Evolutionary conservation across 2,329 filamentous ascomycete species (phyloP).

Genomic region (Sporothrix protearum): DNA sequence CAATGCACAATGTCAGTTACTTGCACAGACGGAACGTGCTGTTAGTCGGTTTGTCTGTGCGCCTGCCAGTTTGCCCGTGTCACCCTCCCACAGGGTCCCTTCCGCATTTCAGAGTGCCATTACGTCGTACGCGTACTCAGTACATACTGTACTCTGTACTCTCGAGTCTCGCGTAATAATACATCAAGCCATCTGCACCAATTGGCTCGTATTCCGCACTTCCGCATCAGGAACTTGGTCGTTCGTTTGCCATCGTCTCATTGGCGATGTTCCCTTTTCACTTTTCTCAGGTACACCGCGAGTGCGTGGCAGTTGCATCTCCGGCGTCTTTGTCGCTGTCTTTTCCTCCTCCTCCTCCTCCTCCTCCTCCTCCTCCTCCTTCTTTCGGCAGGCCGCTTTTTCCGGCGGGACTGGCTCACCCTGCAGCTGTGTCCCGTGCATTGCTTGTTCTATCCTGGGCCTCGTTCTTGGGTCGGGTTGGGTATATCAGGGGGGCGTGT

Average conservation of each 20-base stretch:
- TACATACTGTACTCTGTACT: no score
- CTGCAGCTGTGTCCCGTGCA: background rate
- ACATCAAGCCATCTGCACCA: background rate
- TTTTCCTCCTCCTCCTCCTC: background rate
- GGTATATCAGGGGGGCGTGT: no score
- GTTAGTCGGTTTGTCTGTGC: background rate
- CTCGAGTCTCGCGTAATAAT: background rate
- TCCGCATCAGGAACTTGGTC: background rate
- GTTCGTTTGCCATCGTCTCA: no score
- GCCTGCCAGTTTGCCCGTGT: constrained; percentile 2
- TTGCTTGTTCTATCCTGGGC: background rate
- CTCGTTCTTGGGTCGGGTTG: background rate
- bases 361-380: no score
- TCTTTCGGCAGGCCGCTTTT: background rate
- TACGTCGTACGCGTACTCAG: no score
- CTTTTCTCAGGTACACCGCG: background rate
- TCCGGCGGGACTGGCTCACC: background rate
- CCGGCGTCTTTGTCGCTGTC: background rate
- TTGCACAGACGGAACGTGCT: no score
- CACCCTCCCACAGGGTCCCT: background rate
- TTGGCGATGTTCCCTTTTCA: no score
- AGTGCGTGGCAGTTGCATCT: background rate
- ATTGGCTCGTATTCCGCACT: background rate
- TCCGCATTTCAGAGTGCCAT: background rate
- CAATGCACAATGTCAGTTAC: no score